Evolutionary conservation across 73 alveolate genomes (phyloP).

Genomic region (Paraurostyla sp.): DNA sequence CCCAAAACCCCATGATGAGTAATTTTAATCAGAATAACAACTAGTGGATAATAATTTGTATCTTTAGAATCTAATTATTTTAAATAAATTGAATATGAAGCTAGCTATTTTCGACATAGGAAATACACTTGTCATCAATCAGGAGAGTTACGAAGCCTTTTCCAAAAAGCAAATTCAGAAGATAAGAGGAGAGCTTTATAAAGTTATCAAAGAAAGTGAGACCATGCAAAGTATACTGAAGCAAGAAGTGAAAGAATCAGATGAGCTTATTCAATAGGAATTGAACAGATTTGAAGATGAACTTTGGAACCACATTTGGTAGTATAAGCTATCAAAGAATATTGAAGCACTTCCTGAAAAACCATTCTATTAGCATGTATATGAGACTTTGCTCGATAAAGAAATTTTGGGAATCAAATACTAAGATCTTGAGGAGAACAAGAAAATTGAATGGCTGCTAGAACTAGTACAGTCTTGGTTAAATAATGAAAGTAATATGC

Average conservation of each 20-base stretch:
- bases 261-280: not conserved
- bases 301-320: not conserved
- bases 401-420: not conserved
- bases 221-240: too few species aligned
- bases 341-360: slow-evolving; percentile 24
- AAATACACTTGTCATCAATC: slow-evolving; percentile 7
- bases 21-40: too few species aligned
- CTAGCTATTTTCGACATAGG: slow-evolving; percentile 42
- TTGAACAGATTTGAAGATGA: too few species aligned
- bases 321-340: not conserved
- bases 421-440: too few species aligned
- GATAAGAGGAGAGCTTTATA: too few species aligned
- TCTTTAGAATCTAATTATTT: not conserved
- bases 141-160: not conserved
- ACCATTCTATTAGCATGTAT: slow-evolving; percentile 6
- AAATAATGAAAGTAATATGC: not conserved
- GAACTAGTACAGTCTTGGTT: too few species aligned
- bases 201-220: too few species aligned
- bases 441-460: too few species aligned
- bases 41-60: too few species aligned
- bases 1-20: too few species aligned
- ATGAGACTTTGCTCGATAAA: not conserved
- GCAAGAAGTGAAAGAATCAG: too few species aligned
- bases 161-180: slow-evolving; percentile 15
- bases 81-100: slow-evolving; percentile 1